A percentile compares a stretch with the other conserved stretches of the same genome.
Conservation (phyloP, 108 stramenopile species). For the Pseudonitzschia multiseries region DNA sequence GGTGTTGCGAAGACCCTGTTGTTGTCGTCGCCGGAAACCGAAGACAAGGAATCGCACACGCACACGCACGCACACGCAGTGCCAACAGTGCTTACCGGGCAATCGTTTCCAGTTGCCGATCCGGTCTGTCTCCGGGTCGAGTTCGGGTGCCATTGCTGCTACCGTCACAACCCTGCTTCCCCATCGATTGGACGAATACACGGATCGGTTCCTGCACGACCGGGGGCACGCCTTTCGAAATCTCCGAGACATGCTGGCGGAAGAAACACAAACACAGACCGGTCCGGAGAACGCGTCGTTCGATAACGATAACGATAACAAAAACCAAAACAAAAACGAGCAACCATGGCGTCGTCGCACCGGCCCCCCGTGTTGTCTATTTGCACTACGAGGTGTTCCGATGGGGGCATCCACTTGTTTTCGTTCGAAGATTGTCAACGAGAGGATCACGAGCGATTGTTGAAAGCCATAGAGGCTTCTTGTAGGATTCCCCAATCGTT, state of each 20-base stretch:
- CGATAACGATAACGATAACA: too few species aligned
- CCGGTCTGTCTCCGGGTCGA: constrained; percentile 47
- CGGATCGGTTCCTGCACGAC: constrained; percentile 54
- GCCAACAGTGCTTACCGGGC: too few species aligned
- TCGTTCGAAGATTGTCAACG: constrained; percentile 20
- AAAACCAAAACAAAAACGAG: not conserved
- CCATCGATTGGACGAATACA: constrained; percentile 48
- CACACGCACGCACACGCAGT: too few species aligned
- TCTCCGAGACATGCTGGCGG: constrained; percentile 37
- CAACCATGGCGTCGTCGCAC: not conserved
- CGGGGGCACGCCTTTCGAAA: constrained; percentile 44
- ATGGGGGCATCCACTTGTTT: constrained; percentile 53
- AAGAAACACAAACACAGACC: not conserved
- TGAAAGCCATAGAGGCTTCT: constrained; percentile 50
- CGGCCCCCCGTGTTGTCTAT: constrained; percentile 26
- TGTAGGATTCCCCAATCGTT: constrained; percentile 57
- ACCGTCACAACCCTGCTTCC: constrained; percentile 37
- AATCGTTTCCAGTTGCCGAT: constrained; percentile 13
- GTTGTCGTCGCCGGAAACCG: constrained; percentile 11
- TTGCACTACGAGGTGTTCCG: constrained; percentile 48
- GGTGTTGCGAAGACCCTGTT: constrained; percentile 38
- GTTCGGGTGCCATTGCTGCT: constrained; percentile 62
- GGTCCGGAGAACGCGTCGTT: not conserved
- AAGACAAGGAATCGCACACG: too few species aligned
- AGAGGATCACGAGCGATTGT: constrained; percentile 12